Base-by-base conservation (phyloP, 495 filamentous ascomycete genomes). In the Symbiotaphrina buchneri region DNA sequence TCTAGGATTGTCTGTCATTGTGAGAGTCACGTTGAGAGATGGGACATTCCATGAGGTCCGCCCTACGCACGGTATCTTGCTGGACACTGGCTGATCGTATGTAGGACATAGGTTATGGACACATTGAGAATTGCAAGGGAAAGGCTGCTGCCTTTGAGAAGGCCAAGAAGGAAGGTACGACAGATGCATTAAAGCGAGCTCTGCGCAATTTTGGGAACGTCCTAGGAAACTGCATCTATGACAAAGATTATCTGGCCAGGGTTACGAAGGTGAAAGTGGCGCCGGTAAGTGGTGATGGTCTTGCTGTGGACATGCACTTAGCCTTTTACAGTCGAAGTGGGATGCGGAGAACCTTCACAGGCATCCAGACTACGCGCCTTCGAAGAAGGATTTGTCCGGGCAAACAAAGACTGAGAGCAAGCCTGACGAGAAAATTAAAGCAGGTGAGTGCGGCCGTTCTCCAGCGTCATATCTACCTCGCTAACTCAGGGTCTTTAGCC, bases 71-170 rank as follows among this genome's bases (percentile, higher is more conserved):
- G 35, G 13, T 8, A 8, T 25, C 7, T 17, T 10, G 8, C 10
- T 10, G 7, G 7, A 8, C 28, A 18, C 7, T 30, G 7, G 10
- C 11, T 21, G 15, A 27, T 27, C 10, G 4, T 10, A 22, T 30
- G 8, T 28, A 76, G 68, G 87, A 99, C 48, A 71, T 95, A 31
- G 87, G 87, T 1, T 95, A 94, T 41, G 87, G 90, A 3, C 71
- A 83, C 37, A 90, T 87, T 31, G 85, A 94, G 47, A 97, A 95
- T 40, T 78, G 71, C 51, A 93, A 90, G 51, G 72, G 74, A 17
- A 95, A 95, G 53, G 85, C 82, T 0, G 69, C 77, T 5, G 85
- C 82, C 2, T 94, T 93, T 42, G 85, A 95, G 48, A 95, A 95
- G 48, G 81, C 85, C 1, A 95, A 94, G 54, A 97, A 97, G 47